These are phyloP conservation scores for Starmerella asiatica DNA, from an alignment of 805 yeast genomes.

Conservation along the genomic window DNA sequence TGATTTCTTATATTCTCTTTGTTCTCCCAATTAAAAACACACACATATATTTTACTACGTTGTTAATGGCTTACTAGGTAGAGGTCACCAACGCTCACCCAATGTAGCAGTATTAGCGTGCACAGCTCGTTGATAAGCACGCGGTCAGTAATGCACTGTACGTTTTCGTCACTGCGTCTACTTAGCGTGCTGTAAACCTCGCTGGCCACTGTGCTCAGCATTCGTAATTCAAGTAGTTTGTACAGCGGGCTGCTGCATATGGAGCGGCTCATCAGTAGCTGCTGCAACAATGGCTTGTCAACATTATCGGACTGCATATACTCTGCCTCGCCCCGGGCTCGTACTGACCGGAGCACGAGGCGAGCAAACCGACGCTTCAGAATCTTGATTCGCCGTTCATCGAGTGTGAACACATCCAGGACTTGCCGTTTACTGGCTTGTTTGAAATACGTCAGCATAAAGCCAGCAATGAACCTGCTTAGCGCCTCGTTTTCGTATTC, in stretches of 20 bases:
- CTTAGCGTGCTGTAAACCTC: too few species aligned
- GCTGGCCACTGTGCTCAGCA: neutral
- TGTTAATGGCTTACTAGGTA: neutral
- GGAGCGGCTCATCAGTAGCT: neutral
- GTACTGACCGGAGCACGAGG: neutral
- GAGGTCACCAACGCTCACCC: slow-evolving; percentile 5
- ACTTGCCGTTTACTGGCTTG: neutral
- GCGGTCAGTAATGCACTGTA: neutral
- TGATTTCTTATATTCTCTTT: too few species aligned
- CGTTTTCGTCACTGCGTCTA: too few species aligned
- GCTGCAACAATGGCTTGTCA: neutral
- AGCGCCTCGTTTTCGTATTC: neutral
- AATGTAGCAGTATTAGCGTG: slow-evolving; percentile 4
- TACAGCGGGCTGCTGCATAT: neutral
- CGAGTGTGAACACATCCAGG: slow-evolving; percentile 3
- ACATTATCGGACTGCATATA: neutral
- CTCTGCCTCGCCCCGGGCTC: neutral
- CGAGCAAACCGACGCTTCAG: slow-evolving; percentile 3
- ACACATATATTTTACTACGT: neutral
- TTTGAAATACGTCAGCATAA: neutral
- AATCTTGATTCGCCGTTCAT: slow-evolving; percentile 4
- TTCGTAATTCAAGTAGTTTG: slow-evolving; percentile 1
- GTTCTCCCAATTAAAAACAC: too few species aligned
- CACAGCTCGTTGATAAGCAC: slow-evolving; percentile 2
- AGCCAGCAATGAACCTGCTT: slow-evolving; percentile 4